Percentiles rank a stretch among this genome's conserved stretches.
Conservation (phyloP, 805 yeast species). For the Candida arabinofermentans region DNA sequence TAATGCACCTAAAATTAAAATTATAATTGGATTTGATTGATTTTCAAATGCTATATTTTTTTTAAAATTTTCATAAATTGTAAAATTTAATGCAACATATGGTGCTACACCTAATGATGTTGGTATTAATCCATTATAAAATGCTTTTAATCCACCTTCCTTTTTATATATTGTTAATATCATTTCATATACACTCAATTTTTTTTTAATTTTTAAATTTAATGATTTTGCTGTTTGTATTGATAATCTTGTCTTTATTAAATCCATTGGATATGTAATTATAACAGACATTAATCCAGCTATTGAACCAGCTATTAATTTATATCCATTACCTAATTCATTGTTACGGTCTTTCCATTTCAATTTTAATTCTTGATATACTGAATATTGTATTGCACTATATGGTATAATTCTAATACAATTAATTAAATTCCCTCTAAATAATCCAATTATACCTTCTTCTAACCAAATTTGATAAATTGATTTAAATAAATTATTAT, state of each 20-base stretch:
- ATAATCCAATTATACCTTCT: constrained; percentile 88
- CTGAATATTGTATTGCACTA: constrained; percentile 89
- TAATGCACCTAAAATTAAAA: constrained; percentile 74
- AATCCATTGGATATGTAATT: constrained; percentile 88
- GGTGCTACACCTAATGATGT: constrained; percentile 95
- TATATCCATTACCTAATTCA: constrained; percentile 48
- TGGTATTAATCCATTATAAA: constrained; percentile 86
- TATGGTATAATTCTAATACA: constrained; percentile 91
- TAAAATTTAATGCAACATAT: constrained; percentile 88
- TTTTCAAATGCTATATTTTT: constrained; percentile 40
- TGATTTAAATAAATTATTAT: constrained; percentile 72
- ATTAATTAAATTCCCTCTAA: constrained; percentile 87
- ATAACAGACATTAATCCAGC: constrained; percentile 80
- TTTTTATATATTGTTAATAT: constrained; percentile 53
- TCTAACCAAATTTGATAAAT: constrained; percentile 75
- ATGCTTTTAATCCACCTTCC: constrained; percentile 80
- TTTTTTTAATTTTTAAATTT: constrained; percentile 32
- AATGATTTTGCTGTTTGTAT: constrained; percentile 73
- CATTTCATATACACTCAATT: constrained; percentile 59
- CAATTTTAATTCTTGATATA: constrained; percentile 63
- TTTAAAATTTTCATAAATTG: constrained; percentile 79
- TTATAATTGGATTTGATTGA: constrained; percentile 40
- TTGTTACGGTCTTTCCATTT: constrained; percentile 20
- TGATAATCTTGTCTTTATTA: constrained; percentile 84
- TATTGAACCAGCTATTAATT: constrained; percentile 71